These are phyloP conservation scores for Hamamelis virginiana DNA, from an alignment of 164 flowering plant species.

Conservation along the genomic window DNA sequence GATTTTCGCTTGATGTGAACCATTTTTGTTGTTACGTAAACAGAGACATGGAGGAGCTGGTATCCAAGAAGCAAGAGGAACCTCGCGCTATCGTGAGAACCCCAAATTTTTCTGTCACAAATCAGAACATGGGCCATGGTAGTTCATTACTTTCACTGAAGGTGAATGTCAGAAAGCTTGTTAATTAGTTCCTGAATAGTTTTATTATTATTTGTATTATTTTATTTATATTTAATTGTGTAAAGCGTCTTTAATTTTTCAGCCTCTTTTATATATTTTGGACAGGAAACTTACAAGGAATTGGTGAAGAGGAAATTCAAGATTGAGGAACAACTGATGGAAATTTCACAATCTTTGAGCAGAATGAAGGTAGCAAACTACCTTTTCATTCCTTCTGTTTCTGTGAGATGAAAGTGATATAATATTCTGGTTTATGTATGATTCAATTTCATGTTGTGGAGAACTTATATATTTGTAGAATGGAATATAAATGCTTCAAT, in stretches of 20 bases:
- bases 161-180: too few relatives aligned
- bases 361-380: slow-evolving; percentile 45
- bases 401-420: too few relatives aligned
- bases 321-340: slow-evolving; percentile 38
- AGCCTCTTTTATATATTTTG: too few relatives aligned
- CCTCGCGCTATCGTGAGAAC: slow-evolving; percentile 13
- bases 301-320: slow-evolving; percentile 23
- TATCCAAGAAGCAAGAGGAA: slow-evolving; percentile 31
- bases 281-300: slow-evolving; percentile 31
- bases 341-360: slow-evolving; percentile 29
- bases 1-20: not conserved
- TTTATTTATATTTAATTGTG: too few relatives aligned
- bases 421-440: too few relatives aligned
- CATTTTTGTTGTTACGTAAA: not conserved
- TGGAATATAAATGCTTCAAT: too few relatives aligned
- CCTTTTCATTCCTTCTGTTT: too few relatives aligned
- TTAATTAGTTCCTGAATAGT: too few relatives aligned
- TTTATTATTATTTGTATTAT: too few relatives aligned
- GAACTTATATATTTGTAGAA: too few relatives aligned
- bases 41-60: slow-evolving; percentile 36
- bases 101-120: slow-evolving; percentile 12
- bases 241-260: too few relatives aligned
- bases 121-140: slow-evolving; percentile 13
- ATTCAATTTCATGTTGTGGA: too few relatives aligned
- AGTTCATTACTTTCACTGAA: slow-evolving; percentile 10